phyloP scores from a whole-genome alignment of 2,329 filamentous ascomycete species.

The Annulohypoxylon truncatum region DNA sequence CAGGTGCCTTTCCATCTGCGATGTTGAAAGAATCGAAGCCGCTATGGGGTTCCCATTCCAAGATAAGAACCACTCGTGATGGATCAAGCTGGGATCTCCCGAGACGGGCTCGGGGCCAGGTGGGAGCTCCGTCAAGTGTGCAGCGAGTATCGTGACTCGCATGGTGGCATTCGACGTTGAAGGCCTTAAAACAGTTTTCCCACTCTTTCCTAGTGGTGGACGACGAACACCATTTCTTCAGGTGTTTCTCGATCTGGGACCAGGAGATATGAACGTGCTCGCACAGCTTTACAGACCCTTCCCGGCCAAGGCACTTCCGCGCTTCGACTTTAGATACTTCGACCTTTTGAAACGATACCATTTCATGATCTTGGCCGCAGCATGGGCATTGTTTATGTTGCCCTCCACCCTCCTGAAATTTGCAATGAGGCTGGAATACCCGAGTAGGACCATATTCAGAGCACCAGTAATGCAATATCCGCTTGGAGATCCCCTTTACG shows the following conservation, averaged over 20 bases:
- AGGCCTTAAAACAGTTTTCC: conserved; percentile 36
- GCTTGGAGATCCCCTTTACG: not conserved
- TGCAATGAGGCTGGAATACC: not conserved
- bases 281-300: conserved; percentile 40
- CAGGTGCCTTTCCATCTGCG: conserved; percentile 28
- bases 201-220: conserved; percentile 19
- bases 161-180: conserved; percentile 36
- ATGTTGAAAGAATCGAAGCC: conserved; percentile 28
- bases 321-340: not conserved
- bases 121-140: conserved; percentile 23
- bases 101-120: conserved; percentile 40
- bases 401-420: not conserved
- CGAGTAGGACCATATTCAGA: not conserved
- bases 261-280: conserved; percentile 41
- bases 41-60: conserved; percentile 41
- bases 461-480: not conserved
- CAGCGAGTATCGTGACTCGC: conserved; percentile 38
- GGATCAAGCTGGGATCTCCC: not conserved
- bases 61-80: conserved; percentile 24
- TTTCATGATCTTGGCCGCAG: not conserved
- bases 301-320: conserved; percentile 33
- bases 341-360: not conserved
- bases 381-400: not conserved
- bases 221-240: conserved; percentile 28
- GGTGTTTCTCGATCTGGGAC: conserved; percentile 34